Evolutionary conservation across 129 eudicot genomes (phyloP).

Genomic region (Cynara cardunculus): DNA sequence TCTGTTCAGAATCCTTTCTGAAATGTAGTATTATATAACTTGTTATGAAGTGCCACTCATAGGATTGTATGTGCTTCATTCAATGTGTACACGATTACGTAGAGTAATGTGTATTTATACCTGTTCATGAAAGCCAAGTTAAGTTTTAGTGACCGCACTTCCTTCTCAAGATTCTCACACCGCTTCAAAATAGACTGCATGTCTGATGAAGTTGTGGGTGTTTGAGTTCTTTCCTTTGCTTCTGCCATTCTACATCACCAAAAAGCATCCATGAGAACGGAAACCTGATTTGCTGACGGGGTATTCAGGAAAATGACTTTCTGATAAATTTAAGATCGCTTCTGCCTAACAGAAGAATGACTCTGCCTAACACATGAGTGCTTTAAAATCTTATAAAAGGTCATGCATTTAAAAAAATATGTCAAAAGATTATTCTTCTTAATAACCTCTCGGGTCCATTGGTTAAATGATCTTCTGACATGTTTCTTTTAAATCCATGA

Average conservation of each 20-base stretch:
- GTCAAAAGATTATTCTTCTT: too few relatives aligned
- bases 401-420: too few relatives aligned
- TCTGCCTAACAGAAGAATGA: too few relatives aligned
- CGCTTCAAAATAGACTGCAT: conserved; percentile 71
- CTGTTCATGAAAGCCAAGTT: conserved; percentile 87
- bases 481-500: too few relatives aligned
- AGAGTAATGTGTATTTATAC: conserved; percentile 10
- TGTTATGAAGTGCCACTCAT: not conserved
- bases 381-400: too few relatives aligned
- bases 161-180: conserved; percentile 91
- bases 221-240: conserved; percentile 77
- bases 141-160: conserved; percentile 83
- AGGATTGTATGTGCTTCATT: not conserved
- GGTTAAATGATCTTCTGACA: too few relatives aligned
- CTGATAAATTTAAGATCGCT: too few relatives aligned
- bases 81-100: too few relatives aligned
- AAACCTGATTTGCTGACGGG: too few relatives aligned
- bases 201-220: conserved; percentile 71
- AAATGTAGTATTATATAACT: not conserved
- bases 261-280: not conserved
- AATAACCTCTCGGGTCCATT: too few relatives aligned
- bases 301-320: too few relatives aligned
- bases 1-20: conserved; percentile 89
- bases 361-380: too few relatives aligned
- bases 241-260: conserved; percentile 76